Evolutionary conservation across 1,284 basidiomycete species (phyloP).

Genomic region (Uromyces viciae-fabae): DNA sequence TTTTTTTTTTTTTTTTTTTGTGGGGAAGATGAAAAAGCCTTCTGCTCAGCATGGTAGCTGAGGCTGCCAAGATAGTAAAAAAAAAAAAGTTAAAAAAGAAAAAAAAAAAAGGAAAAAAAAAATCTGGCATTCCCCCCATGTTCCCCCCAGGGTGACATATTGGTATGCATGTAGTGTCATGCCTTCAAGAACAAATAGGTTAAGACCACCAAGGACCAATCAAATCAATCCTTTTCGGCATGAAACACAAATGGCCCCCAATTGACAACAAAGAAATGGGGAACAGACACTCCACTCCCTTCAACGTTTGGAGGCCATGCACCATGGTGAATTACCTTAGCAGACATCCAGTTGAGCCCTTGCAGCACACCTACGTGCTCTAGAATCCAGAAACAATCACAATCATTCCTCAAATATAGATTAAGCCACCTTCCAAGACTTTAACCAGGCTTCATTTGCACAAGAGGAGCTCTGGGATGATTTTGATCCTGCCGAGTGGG

Average conservation of each 20-base stretch:
- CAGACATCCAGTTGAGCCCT: background rate
- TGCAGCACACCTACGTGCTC: background rate
- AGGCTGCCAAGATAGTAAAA: too few species aligned
- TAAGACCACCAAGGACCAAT: background rate
- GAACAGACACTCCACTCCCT: background rate
- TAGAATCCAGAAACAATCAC: background rate
- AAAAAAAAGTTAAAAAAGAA: too few species aligned
- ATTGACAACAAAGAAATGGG: background rate
- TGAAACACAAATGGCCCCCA: background rate
- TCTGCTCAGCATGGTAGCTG: too few species aligned
- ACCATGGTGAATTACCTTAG: background rate
- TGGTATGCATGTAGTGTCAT: too few species aligned
- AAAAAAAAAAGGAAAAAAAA: too few species aligned
- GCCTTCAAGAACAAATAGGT: background rate
- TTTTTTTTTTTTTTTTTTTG: too few species aligned
- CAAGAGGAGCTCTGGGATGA: background rate
- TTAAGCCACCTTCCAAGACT: too few species aligned
- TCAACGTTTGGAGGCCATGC: conserved; percentile 6
- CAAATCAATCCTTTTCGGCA: conserved; percentile 12
- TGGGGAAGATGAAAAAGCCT: too few species aligned
- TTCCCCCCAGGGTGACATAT: too few species aligned
- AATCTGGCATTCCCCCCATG: too few species aligned
- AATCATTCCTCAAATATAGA: background rate
- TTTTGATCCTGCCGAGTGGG: background rate
- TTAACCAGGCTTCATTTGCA: background rate